Evolutionary conservation across 257 asterid species (phyloP), one percentile per base, ranked within the genome.

Genomic region (Primulina huaijiensis): DNA sequence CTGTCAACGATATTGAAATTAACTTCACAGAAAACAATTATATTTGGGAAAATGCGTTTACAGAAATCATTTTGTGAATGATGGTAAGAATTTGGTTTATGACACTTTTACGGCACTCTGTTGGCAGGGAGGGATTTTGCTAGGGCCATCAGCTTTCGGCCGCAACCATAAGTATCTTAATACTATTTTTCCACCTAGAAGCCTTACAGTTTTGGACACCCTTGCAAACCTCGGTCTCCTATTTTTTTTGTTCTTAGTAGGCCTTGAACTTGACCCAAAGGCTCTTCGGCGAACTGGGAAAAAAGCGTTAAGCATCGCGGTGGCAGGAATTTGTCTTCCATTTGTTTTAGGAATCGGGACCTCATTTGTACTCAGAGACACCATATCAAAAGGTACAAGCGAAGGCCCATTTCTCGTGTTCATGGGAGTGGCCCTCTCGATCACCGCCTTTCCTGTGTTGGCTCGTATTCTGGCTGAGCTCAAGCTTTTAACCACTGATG

Each of bases 401-500:
- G 58, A 69, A 53, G 87, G 74, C 68, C 87, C 88, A 0, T 81
- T 85, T 72, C 74, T 85, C 7, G 88, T 86, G 30, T 86, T 86
- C 72, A 86, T 86, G 87, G 88, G 90, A 52, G 88, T 83, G 20
- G 83, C 88, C 58, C 84, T 85, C 8, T 85, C 90, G 12, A 85
- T 85, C 66, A 80, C 84, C 19, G 81, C 84, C 20, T 81, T 81
- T 52, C 85, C 85, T 7, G 85, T 81, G 19, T 46, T 83, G 78
- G 88, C 88, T 27, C 90, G 90, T 62, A 85, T 85, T 37, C 38
- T 85, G 46, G 90, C 88, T 3, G 90, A 85, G 64, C 85, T 85
- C 0, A 83, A 85, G 80, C 86, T 85, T 25, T 62, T 85, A 62
- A 85, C 90, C 9, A 80, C 90, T 6, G 90, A 85, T 67, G 86